These are phyloP conservation scores for Collariella sp. DNA, from an alignment of 495 filamentous ascomycete species.

Conservation along the genomic window DNA sequence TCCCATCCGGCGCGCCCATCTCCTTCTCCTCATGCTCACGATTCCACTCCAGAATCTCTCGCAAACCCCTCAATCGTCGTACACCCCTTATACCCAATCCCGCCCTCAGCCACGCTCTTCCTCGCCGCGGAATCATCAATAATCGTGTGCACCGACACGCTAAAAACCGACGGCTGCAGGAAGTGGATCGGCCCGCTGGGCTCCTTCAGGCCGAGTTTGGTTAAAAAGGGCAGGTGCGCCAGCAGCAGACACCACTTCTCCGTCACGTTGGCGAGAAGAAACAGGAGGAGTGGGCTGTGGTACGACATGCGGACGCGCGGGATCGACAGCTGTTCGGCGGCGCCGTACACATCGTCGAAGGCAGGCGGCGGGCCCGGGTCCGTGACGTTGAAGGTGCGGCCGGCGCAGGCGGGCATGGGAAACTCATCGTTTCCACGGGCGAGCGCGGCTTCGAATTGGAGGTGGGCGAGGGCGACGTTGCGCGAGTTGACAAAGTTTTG, in stretches of 20 bases:
- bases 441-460: constrained; percentile 49
- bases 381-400: constrained; percentile 35
- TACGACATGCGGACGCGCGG: constrained; percentile 26
- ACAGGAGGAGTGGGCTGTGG: constrained; percentile 37
- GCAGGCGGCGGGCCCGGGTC: constrained; percentile 30
- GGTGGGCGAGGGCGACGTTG: constrained; percentile 50
- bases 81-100: constrained; percentile 41
- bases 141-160: constrained; percentile 35
- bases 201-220: constrained; percentile 30
- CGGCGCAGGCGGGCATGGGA: constrained; percentile 32
- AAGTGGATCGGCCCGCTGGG: constrained; percentile 29
- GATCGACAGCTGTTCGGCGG: constrained; percentile 12
- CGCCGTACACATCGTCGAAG: constrained; percentile 28
- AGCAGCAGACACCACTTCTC: constrained; percentile 34
- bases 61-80: constrained; percentile 44
- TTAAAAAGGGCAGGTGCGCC: constrained; percentile 25
- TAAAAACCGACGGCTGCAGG: constrained; percentile 45
- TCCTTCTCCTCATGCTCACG: constrained; percentile 6
- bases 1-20: not conserved
- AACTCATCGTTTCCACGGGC: constrained; percentile 4
- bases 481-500: constrained; percentile 49
- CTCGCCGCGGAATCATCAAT: constrained; percentile 42
- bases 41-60: constrained; percentile 47
- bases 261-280: constrained; percentile 40
- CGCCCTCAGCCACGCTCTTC: constrained; percentile 40